Base-by-base conservation (phyloP, 345 rosid species). In the Litchi chinensis region DNA sequence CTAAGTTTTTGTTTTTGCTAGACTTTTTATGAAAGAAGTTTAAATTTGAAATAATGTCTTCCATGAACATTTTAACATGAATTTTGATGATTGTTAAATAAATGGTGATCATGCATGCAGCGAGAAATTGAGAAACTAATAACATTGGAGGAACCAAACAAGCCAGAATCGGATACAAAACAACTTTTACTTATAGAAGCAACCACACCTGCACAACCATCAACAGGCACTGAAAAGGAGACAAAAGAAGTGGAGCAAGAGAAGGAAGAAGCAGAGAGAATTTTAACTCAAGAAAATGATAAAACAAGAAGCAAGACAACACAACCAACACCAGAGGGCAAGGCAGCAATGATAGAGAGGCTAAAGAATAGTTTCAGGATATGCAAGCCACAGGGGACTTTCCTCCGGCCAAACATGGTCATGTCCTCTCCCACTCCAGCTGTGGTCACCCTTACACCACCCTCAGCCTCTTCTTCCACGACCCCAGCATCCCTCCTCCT, bases 341-440 rank as follows among this genome's bases (percentile, higher is more conserved):
- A 80, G 52, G 87, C 88, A 56, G 80, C 87, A 44, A 86, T 82
- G 83, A 83, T 85, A 77, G 80, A 88, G 74, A 83, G 97, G 82
- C 87, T 90, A 79, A 94, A 85, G 85, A 90, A 90, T 73, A 97
- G 95, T 64, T 94, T 96, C 89, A 89, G 88, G 78, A 82, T 94
- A 77, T 96, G 97, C 90, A 93, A 82, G 80, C 98, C 98, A 16
- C 86, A 85, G 67, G 95, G 91, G 71, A 89, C 83, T 71, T 93
- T 91, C 84, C 81, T 91, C 76, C 92, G 95, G 97, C 97, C 98
- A 41, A 85, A 82, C 85, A 83, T 79, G 84, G 71, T 79, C 10
- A 6, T 79, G 3, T 77, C 81, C 85, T 40, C 79, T 21, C 73
- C 19, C 46, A 24, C 81, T 62, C 86, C 81, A 28, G 79, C 50